Percentiles rank a stretch among this genome's conserved stretches.
Conservation (phyloP, 83 land plant species). For the Isoetes engelmannii region DNA sequence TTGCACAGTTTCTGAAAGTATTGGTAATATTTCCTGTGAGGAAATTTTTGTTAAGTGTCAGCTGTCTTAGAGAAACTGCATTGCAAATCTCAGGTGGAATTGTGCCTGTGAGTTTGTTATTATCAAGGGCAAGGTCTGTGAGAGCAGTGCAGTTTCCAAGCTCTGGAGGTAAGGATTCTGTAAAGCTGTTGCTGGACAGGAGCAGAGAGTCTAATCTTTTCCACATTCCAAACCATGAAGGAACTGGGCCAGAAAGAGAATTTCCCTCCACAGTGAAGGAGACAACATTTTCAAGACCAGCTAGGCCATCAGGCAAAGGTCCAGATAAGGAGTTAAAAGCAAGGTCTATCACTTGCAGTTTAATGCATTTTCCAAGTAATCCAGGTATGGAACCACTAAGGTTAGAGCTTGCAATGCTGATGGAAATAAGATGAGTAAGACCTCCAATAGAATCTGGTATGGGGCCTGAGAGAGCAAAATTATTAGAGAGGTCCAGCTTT, state of each 20-base stretch:
- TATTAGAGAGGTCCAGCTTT: slow-evolving; percentile 15
- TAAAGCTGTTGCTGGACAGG: slow-evolving; percentile 4
- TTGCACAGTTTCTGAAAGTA: slow-evolving; percentile 4
- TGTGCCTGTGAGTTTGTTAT: no score
- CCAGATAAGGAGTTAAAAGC: slow-evolving; percentile 18
- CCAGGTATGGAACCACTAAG: slow-evolving; percentile 14
- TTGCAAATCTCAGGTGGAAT: neutral
- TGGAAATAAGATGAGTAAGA: neutral
- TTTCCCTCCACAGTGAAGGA: neutral
- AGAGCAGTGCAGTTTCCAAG: neutral
- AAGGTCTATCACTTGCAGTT: slow-evolving; percentile 16
- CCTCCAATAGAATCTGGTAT: neutral
- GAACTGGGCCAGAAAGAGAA: neutral
- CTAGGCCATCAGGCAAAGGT: neutral
- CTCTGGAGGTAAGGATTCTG: neutral
- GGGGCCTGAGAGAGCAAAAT: slow-evolving; percentile 1
- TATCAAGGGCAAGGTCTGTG: neutral
- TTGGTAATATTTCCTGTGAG: slow-evolving; percentile 17
- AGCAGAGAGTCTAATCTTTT: neutral
- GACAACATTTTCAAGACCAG: neutral
- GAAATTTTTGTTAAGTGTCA: slow-evolving; percentile 24
- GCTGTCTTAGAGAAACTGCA: slow-evolving; percentile 11
- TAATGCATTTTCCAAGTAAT: neutral
- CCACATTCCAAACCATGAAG: neutral
- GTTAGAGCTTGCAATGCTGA: slow-evolving; percentile 7